These are phyloP conservation scores for Rhodomyrtus psidioides DNA, from an alignment of 441 rosid genomes.

Conservation along the genomic window DNA sequence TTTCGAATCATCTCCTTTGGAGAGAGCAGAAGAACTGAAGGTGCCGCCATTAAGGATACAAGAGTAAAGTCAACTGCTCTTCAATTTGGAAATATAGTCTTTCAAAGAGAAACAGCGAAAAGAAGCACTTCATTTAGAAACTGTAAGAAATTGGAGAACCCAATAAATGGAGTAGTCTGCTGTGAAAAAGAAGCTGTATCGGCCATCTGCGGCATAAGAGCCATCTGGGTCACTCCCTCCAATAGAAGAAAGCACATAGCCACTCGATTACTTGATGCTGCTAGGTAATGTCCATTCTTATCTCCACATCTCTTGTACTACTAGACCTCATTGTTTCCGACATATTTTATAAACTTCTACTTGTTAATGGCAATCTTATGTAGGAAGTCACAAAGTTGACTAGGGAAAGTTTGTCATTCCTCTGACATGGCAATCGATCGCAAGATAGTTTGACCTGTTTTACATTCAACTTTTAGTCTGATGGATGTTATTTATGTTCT, in stretches of 20 bases:
- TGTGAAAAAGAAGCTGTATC: constrained; percentile 49
- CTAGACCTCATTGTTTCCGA: not conserved
- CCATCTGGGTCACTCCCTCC: constrained; percentile 80
- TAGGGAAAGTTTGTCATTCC: not conserved
- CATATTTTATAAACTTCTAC: not conserved
- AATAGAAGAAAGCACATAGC: constrained; percentile 80
- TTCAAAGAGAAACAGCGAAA: constrained; percentile 50
- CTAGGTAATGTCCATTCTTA: constrained; percentile 34
- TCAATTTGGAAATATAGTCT: constrained; percentile 50
- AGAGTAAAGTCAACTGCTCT: constrained; percentile 35
- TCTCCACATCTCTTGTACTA: not conserved
- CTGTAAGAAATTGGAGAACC: constrained; percentile 8
- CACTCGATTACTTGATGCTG: constrained; percentile 54
- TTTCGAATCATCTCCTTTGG: constrained; percentile 37
- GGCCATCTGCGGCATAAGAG: constrained; percentile 76
- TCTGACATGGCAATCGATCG: not conserved
- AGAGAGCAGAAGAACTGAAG: constrained; percentile 12
- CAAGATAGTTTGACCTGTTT: not conserved
- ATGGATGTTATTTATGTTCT: not conserved
- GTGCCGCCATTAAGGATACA: constrained; percentile 13
- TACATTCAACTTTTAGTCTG: not conserved
- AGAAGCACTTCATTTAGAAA: constrained; percentile 17
- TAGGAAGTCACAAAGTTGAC: not conserved
- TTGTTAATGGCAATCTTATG: not conserved
- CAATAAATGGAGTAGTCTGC: constrained; percentile 28